Evolutionary conservation across 176 grass and related monocot species (phyloP).

Genomic region (Avena insularis): DNA sequence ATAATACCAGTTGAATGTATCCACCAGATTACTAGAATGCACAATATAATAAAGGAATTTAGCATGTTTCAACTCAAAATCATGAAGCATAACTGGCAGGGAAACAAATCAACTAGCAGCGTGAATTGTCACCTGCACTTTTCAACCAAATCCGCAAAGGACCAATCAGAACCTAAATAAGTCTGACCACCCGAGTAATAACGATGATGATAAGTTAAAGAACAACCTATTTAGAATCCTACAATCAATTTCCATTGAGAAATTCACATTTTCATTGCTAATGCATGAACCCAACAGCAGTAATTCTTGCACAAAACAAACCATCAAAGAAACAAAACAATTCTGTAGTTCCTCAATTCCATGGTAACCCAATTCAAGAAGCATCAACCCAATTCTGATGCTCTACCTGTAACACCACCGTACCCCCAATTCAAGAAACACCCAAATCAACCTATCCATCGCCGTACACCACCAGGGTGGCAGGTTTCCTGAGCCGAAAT

Average conservation of each 20-base stretch:
- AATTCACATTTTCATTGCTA: not conserved
- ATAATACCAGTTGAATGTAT: not conserved
- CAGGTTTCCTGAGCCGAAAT: slow-evolving; percentile 2
- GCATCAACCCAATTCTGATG: not conserved
- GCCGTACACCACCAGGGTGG: not conserved
- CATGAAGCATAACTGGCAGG: not conserved
- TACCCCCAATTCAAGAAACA: slow-evolving; percentile 20
- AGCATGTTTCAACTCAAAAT: slow-evolving; percentile 3
- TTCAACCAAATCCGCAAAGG: not conserved
- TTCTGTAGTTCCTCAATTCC: not conserved
- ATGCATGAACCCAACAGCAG: not conserved
- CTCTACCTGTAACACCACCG: not conserved
- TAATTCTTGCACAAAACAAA: not conserved
- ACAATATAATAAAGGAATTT: not conserved
- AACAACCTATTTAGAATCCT: not conserved
- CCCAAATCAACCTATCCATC: not conserved
- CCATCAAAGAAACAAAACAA: not conserved
- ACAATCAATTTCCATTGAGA: not conserved
- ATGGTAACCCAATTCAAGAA: slow-evolving; percentile 26
- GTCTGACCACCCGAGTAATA: not conserved
- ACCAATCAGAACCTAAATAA: not conserved
- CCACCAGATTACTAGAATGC: not conserved
- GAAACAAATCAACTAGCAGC: slow-evolving; percentile 15
- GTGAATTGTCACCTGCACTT: not conserved
- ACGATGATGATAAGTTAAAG: slow-evolving; percentile 10